Conservation (phyloP, 2,329 filamentous ascomycete species). For the Sarocladium brachiariae region DNA sequence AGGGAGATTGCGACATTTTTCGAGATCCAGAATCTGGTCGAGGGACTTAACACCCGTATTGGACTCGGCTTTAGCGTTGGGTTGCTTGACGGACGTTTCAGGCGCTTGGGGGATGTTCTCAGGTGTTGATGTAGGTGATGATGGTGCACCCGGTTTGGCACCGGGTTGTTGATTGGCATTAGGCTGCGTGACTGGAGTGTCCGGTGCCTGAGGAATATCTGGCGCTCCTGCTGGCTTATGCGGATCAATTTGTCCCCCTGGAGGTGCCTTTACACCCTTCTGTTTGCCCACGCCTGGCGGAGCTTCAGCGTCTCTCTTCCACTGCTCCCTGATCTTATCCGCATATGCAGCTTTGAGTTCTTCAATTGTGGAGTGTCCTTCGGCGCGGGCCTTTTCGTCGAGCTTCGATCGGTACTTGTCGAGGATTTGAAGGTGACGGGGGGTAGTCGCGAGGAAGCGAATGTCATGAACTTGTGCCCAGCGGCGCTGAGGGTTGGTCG, state of each 20-base stretch:
- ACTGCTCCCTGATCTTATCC: slow-evolving; percentile 70
- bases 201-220: slow-evolving; percentile 12
- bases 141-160: neutral
- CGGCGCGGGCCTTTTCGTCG: slow-evolving; percentile 67
- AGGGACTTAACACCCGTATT: slow-evolving; percentile 37
- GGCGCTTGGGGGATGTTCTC: slow-evolving; percentile 27
- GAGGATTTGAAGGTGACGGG: slow-evolving; percentile 57
- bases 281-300: slow-evolving; percentile 12
- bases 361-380: slow-evolving; percentile 63
- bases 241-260: slow-evolving; percentile 3
- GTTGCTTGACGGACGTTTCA: slow-evolving; percentile 28
- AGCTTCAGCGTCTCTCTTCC: slow-evolving; percentile 56
- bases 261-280: slow-evolving; percentile 13
- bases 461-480: slow-evolving; percentile 92
- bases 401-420: slow-evolving; percentile 89
- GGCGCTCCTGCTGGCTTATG: neutral
- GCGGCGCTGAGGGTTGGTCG: slow-evolving; percentile 53
- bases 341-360: slow-evolving; percentile 77
- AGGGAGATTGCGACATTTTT: slow-evolving; percentile 67
- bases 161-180: slow-evolving; percentile 5
- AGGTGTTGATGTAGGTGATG: neutral
- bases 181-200: slow-evolving; percentile 12
- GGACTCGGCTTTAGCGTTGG: slow-evolving; percentile 21
- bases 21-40: slow-evolving; percentile 61
- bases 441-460: slow-evolving; percentile 78